Base-by-base conservation (phyloP, 2,329 filamentous ascomycete genomes). In the Fusarium kyushuense region DNA sequence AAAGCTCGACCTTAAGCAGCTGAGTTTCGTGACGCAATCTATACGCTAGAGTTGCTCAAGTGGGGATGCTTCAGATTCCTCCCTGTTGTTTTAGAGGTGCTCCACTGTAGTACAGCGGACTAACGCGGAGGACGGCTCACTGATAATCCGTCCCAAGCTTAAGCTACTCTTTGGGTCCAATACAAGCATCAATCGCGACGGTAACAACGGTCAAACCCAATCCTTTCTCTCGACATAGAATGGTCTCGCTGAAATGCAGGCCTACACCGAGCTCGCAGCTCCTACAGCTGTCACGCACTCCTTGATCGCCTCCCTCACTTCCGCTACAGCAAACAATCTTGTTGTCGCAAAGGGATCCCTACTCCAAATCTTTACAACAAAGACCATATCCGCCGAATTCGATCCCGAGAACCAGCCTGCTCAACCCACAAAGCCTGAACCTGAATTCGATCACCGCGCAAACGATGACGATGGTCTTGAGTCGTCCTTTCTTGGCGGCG, bases 221-320 rank as follows among this genome's bases (percentile, higher is more conserved):
- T 49, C 25, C 35, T 66, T 52, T 61, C 12, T 16, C 25, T 19
- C 54, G 38, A 43, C 58, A 67, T 74, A 77, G 70, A 74, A 80
- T 80, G 79, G 72, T 75, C 68, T 72, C 73, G 77, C 75, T 67
- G 70, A 71, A 47, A 98, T 98, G 95, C 95, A 98, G 88, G 97
- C 93, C 85, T 98, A 98, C 83, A 94, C 93, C 76, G 96, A 99
- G 86, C 86, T 99, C 79, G 90, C 93, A 79, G 92, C 95, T 83
- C 94, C 96, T 55, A 96, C 94, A 78, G 94, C 94, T 78, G 94
- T 98, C 81, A 94, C 93, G 75, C 92, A 97, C 82, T 93, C 94
- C 69, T 82, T 97, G 75, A 87, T 85, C 63, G 82, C 97, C 40
- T 88, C 94, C 35, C 94, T 99, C 76, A 85, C 91, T 46, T 91